Percentiles rank a stretch among this genome's conserved stretches.
Evolutionary conservation across 177 flowering plant species (phyloP).

Genomic region (Vitis hybrid): DNA sequence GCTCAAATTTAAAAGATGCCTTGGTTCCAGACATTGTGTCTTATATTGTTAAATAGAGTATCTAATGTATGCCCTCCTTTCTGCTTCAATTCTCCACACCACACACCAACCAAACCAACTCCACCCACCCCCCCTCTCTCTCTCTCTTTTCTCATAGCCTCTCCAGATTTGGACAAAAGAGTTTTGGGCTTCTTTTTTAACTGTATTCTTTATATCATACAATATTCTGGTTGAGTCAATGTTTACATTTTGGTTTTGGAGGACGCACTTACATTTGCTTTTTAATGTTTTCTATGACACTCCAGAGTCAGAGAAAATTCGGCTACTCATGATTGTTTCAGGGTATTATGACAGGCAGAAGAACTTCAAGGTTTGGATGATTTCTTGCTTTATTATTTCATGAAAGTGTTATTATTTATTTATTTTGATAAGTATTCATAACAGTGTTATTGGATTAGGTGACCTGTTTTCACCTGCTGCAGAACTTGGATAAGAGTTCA

Average conservation of each 20-base stretch:
- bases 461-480: not conserved
- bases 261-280: not conserved
- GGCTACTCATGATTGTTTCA: slow-evolving; percentile 59
- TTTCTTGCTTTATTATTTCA: not conserved
- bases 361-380: slow-evolving; percentile 59
- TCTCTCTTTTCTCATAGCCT: too few relatives aligned
- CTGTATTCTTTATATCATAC: not conserved
- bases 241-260: not conserved
- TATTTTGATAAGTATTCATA: not conserved
- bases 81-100: too few relatives aligned
- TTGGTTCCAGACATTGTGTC: too few relatives aligned
- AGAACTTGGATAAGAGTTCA: too few relatives aligned
- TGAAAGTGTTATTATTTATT: not conserved
- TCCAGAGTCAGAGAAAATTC: slow-evolving; percentile 60
- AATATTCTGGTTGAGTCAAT: not conserved
- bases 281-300: not conserved
- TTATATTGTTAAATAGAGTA: too few relatives aligned
- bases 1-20: too few relatives aligned
- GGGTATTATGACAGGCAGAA: slow-evolving; percentile 59
- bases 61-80: too few relatives aligned
- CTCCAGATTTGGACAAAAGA: too few relatives aligned
- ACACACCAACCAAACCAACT: too few relatives aligned
- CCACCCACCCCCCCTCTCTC: too few relatives aligned
- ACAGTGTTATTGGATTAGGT: not conserved
- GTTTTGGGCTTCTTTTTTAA: not conserved